A percentile compares a stretch with the other conserved stretches of the same genome.
Evolutionary conservation across 2,329 filamentous ascomycete genomes (phyloP).

Genomic region (Alternaria sp.): DNA sequence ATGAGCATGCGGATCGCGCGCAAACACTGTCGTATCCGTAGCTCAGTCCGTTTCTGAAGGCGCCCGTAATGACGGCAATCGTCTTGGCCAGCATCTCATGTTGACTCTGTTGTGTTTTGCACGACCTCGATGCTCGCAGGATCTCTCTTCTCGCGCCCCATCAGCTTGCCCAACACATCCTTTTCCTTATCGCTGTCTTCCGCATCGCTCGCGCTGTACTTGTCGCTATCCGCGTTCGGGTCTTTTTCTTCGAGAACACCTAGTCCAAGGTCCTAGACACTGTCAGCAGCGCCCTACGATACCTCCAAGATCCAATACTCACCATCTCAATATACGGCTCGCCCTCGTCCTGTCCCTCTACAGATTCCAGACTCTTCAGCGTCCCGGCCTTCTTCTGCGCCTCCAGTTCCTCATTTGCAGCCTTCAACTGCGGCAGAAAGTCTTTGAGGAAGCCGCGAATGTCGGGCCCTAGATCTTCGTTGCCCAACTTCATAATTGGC

Average conservation of each 20-base stretch:
- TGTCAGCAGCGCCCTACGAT: conserved; percentile 9
- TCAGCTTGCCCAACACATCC: conserved; percentile 46
- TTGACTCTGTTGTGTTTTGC: conserved; percentile 22
- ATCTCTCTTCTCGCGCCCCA: conserved; percentile 38
- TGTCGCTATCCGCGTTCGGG: conserved; percentile 26
- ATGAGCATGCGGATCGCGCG: neutral
- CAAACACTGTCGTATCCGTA: neutral
- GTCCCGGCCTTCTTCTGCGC: conserved; percentile 48
- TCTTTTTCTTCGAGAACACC: conserved; percentile 54
- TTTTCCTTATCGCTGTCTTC: conserved; percentile 29
- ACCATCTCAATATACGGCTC: conserved; percentile 52
- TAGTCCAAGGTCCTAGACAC: conserved; percentile 49
- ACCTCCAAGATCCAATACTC: conserved; percentile 1
- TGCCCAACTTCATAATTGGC: conserved; percentile 37
- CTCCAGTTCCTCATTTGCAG: conserved; percentile 53
- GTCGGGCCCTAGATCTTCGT: conserved; percentile 35
- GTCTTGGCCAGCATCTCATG: neutral
- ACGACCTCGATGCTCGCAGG: conserved; percentile 41
- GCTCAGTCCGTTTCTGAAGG: neutral
- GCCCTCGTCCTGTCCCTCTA: conserved; percentile 25
- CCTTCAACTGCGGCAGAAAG: conserved; percentile 52
- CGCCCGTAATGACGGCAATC: neutral
- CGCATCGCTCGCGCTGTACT: conserved; percentile 29
- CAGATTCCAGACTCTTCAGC: conserved; percentile 42
- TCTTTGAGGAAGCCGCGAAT: conserved; percentile 46